Base-by-base conservation (phyloP, 345 rosid species). In the Aethionema arabicum region DNA sequence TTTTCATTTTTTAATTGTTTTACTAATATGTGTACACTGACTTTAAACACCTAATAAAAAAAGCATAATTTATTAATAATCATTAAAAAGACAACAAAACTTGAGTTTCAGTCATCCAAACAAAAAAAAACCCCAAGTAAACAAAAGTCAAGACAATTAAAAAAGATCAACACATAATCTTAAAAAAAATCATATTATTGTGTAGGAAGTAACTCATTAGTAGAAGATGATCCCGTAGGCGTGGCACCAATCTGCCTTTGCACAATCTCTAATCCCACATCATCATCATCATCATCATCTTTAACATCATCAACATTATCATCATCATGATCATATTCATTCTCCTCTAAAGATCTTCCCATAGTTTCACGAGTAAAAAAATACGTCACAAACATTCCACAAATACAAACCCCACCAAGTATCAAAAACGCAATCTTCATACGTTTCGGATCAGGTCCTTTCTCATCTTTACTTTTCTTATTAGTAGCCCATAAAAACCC, bases 271-370 rank as follows among this genome's bases (percentile, higher is more conserved):
- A 21, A 21, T 21, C 27, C 27, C 27, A 21, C 27, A 21, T 21
- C 27, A 1, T 21, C 27, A 21, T 21, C 27, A 21, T 21, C 27
- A 21, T 21, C 2, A 21, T 21, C 27, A 21, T n/a, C n/a, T n/a
- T 21, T 21, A 21, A 30, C 36, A 8, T 51, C 4, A 5, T 59
- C 69, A 3, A n/a, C n/a, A 21, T 21, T 21, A 21, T 51, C 36
- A 8, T 51, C 4, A 5, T 59, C 69, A 3, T 70, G 59, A 6
- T 73, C 78, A 1, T 54, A 66, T 38, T 88, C 95, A 32, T 85
- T 83, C 29, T 85, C 95, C 56, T 88, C 96, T 8, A 85, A 61
- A 4, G 93, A 85, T 47, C 82, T 79, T 16, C 96, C 85, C 83
- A 67, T 82, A 3, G 96, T 88, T 70, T 85, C 96, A 2, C 66